phyloP scores from a whole-genome alignment of 129 eudicot species.

The Artemisia annua region DNA sequence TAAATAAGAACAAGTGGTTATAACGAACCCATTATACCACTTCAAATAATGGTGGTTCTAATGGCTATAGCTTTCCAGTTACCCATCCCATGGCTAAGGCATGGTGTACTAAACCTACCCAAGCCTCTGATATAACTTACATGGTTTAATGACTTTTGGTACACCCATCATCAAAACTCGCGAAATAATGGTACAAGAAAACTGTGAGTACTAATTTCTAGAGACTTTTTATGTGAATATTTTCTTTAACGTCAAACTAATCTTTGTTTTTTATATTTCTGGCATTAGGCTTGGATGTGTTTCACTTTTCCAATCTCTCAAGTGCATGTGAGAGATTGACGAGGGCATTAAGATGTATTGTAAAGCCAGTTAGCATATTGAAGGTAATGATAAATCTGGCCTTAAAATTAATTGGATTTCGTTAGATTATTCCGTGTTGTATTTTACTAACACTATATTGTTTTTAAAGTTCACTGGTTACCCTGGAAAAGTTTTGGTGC shows the following conservation, averaged over 20 bases:
- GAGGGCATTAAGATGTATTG: slow-evolving; percentile 48
- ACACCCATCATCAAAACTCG: slow-evolving; percentile 64
- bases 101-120: slow-evolving; percentile 42
- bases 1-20: too few relatives aligned
- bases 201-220: slow-evolving; percentile 40
- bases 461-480: slow-evolving; percentile 43
- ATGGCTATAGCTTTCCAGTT: slow-evolving; percentile 59
- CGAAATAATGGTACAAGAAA: slow-evolving; percentile 60
- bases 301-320: slow-evolving; percentile 50
- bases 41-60: slow-evolving; percentile 41
- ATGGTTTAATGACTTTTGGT: slow-evolving; percentile 70
- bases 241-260: slow-evolving; percentile 6
- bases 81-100: slow-evolving; percentile 58
- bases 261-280: not conserved
- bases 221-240: not conserved
- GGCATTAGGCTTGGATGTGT: slow-evolving; percentile 69
- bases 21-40: too few relatives aligned
- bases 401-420: not conserved
- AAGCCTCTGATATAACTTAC: slow-evolving; percentile 50
- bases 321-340: slow-evolving; percentile 44
- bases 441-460: not conserved
- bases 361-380: slow-evolving; percentile 43
- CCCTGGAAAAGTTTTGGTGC: slow-evolving; percentile 54
- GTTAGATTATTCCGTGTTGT: not conserved
- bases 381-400: slow-evolving; percentile 39